A percentile compares a stretch with the other conserved stretches of the same genome.
Conservation (phyloP, 2,329 filamentous ascomycete genomes). For the Trichoderma sp. region DNA sequence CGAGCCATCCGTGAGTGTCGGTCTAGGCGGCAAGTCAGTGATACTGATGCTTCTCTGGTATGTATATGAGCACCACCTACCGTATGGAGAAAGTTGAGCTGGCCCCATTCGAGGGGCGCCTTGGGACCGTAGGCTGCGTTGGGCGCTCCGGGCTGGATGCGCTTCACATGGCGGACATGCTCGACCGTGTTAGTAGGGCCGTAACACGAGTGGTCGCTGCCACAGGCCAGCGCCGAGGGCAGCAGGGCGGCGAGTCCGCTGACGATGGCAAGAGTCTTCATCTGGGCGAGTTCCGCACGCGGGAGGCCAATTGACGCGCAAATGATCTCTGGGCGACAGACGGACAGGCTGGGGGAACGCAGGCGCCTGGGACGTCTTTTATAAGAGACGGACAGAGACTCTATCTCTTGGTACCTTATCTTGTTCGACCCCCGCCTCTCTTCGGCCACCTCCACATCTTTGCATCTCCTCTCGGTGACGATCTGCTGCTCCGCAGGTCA, state of each 20-base stretch:
- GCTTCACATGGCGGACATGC: slow-evolving; percentile 52
- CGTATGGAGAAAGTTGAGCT: slow-evolving; percentile 64
- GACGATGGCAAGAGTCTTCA: slow-evolving; percentile 29
- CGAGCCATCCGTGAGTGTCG: slow-evolving; percentile 64
- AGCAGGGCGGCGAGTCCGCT: slow-evolving; percentile 30
- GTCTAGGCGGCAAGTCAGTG: slow-evolving; percentile 42
- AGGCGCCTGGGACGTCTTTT: too few species aligned
- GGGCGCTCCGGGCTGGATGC: slow-evolving; percentile 51
- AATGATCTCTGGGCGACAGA: neutral
- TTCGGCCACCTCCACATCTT: slow-evolving; percentile 2
- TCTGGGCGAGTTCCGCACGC: neutral
- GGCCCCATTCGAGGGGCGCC: slow-evolving; percentile 60
- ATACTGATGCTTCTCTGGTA: too few species aligned
- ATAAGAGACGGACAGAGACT: neutral
- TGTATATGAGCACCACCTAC: slow-evolving; percentile 32
- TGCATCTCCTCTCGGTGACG: neutral
- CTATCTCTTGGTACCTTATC: neutral
- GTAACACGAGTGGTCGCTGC: slow-evolving; percentile 42
- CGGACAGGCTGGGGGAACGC: neutral
- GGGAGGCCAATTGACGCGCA: neutral
- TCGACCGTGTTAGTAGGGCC: slow-evolving; percentile 46
- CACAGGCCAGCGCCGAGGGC: slow-evolving; percentile 41
- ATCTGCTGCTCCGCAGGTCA: slow-evolving; percentile 12
- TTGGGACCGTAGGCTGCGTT: slow-evolving; percentile 49
- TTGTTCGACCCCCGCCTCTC: too few species aligned